Percentiles rank a stretch among this genome's conserved stretches.
Evolutionary conservation across 2,329 filamentous ascomycete species (phyloP).

Genomic region (Pseudocercospora ulei): DNA sequence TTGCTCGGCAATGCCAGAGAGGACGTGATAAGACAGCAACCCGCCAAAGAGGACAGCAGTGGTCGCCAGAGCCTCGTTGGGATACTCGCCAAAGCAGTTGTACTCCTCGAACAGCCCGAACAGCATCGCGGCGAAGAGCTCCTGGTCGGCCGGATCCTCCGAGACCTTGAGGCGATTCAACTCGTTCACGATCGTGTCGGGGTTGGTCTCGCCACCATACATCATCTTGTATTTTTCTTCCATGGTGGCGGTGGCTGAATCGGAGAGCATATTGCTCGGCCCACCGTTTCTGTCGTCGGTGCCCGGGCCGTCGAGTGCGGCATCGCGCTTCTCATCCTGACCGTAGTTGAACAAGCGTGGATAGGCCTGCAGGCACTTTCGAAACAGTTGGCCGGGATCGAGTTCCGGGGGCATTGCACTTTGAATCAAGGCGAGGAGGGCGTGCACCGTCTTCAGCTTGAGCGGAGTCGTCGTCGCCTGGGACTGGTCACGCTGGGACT

Average conservation of each 20-base stretch:
- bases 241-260: constrained; percentile 78
- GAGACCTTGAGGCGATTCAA: constrained; percentile 84
- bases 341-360: constrained; percentile 94
- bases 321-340: constrained; percentile 64
- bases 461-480: constrained; percentile 62
- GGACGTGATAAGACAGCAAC: constrained; percentile 74
- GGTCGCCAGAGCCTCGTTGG: constrained; percentile 86
- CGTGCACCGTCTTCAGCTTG: constrained; percentile 73
- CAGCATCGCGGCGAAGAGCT: constrained; percentile 97
- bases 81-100: constrained; percentile 88
- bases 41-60: constrained; percentile 94
- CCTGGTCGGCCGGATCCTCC: constrained; percentile 71
- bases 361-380: constrained; percentile 82
- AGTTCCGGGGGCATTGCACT: constrained; percentile 54
- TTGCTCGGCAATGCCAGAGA: constrained; percentile 80
- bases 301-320: constrained; percentile 76
- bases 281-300: too few relatives aligned
- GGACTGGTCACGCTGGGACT: constrained; percentile 61
- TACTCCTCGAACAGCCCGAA: constrained; percentile 97
- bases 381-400: constrained; percentile 63
- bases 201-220: constrained; percentile 84
- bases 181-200: constrained; percentile 73
- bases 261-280: constrained; percentile 68
- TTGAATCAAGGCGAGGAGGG: constrained; percentile 65
- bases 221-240: constrained; percentile 96